phyloP scores from a whole-genome alignment of 805 yeast genomes.

The Wickerhamomyces xylosicus region DNA sequence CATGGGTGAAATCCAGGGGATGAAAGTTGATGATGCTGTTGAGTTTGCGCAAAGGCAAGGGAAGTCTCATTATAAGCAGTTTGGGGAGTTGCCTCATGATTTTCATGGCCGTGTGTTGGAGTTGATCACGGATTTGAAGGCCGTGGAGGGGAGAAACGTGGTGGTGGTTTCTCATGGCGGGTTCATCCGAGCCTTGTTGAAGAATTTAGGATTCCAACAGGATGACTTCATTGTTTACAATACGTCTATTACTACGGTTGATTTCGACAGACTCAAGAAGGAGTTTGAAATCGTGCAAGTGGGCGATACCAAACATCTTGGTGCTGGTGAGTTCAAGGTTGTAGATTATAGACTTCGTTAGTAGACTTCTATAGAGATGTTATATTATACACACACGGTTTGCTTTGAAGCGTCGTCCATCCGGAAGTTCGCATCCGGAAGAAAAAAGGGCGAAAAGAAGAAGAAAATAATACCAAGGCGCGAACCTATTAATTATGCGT shows the following conservation, averaged over 20 bases:
- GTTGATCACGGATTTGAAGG: conserved; percentile 33
- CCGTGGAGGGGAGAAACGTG: conserved; percentile 36
- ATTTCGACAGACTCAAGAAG: conserved; percentile 31
- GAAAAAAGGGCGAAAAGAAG: too few species aligned
- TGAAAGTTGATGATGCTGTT: conserved; percentile 56
- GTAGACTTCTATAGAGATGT: too few species aligned
- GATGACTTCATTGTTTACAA: conserved; percentile 54
- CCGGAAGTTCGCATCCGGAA: too few species aligned
- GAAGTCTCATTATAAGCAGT: conserved; percentile 38
- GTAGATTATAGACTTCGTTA: not conserved
- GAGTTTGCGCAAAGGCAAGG: conserved; percentile 38
- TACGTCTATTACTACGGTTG: conserved; percentile 64
- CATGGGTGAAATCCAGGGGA: conserved; percentile 77
- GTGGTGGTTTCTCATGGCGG: conserved; percentile 76
- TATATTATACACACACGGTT: too few species aligned
- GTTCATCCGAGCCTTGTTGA: conserved; percentile 51
- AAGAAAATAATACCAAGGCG: too few species aligned
- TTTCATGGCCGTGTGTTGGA: conserved; percentile 37
- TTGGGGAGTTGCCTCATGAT: conserved; percentile 48
- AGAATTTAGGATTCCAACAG: conserved; percentile 19
- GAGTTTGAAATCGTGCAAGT: conserved; percentile 38
- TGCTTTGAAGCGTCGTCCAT: too few species aligned
- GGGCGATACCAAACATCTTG: conserved; percentile 64
- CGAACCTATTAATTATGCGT: too few species aligned
- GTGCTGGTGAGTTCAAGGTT: conserved; percentile 20